Evolutionary conservation across 768 basidiomycete genomes (phyloP).

Genomic region (Leccinum subgranulosum): DNA sequence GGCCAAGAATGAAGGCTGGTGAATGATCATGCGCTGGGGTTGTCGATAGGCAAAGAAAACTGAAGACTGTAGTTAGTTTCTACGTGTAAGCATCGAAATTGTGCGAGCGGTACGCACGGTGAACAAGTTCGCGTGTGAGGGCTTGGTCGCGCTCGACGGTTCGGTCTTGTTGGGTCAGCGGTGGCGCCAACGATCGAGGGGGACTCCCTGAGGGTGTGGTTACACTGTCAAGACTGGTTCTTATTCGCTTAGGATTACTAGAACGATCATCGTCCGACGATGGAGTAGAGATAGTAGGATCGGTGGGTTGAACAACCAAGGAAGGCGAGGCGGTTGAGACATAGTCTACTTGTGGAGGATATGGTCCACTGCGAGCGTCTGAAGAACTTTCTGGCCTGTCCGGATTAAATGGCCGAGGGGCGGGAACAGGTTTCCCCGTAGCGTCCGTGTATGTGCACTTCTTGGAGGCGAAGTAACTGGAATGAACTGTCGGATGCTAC

Average conservation of each 20-base stretch:
- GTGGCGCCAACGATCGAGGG: constrained; percentile 36
- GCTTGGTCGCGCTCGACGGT: constrained; percentile 53
- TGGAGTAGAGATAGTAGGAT: constrained; percentile 8
- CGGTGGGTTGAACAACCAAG: constrained; percentile 11
- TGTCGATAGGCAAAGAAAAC: constrained; percentile 84
- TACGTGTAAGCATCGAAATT: neutral
- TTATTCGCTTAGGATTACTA: constrained; percentile 46
- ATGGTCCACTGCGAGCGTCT: constrained; percentile 23
- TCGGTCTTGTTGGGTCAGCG: constrained; percentile 36
- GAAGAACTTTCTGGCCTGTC: constrained; percentile 33
- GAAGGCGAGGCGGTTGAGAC: constrained; percentile 13
- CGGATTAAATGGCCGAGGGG: constrained; percentile 52
- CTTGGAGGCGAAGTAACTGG: constrained; percentile 78
- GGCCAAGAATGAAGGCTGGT: constrained; percentile 73
- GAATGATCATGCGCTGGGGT: constrained; percentile 71
- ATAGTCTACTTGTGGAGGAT: constrained; percentile 16
- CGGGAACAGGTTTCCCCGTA: constrained; percentile 75
- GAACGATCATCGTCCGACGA: constrained; percentile 41
- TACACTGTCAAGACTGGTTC: constrained; percentile 39
- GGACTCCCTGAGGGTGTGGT: constrained; percentile 30
- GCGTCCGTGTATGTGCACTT: constrained; percentile 79
- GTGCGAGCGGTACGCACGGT: constrained; percentile 44
- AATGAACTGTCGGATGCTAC: constrained; percentile 5
- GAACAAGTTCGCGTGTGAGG: constrained; percentile 70
- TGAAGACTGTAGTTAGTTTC: constrained; percentile 26